Evolutionary conservation across 2,329 filamentous ascomycete species (phyloP).

Genomic region (Sporothrix variecibatus): DNA sequence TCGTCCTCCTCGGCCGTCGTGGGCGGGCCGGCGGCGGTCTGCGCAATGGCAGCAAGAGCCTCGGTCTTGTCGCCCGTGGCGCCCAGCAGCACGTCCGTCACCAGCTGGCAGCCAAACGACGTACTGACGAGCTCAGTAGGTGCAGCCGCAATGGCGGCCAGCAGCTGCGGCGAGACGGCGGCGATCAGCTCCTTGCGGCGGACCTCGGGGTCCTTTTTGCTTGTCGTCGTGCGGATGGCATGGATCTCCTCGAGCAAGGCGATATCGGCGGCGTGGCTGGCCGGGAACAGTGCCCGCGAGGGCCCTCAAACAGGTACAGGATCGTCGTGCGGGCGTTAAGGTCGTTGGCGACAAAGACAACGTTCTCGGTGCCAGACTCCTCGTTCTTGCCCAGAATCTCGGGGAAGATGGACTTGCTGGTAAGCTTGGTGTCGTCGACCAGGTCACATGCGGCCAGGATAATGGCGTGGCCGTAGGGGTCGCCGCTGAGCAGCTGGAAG

Average conservation of each 20-base stretch:
- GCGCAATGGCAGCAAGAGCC: slow-evolving; percentile 71
- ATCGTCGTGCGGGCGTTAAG: slow-evolving; percentile 66
- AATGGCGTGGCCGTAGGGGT: slow-evolving; percentile 75
- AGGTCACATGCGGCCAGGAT: slow-evolving; percentile 87
- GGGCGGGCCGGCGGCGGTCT: slow-evolving; percentile 61
- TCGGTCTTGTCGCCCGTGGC: slow-evolving; percentile 73
- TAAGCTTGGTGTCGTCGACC: slow-evolving; percentile 90
- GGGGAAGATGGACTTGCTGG: slow-evolving; percentile 79
- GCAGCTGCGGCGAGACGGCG: slow-evolving; percentile 70
- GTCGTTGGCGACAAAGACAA: slow-evolving; percentile 66
- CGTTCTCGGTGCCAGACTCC: slow-evolving; percentile 62
- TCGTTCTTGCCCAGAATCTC: slow-evolving; percentile 77
- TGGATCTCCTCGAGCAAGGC: slow-evolving; percentile 76
- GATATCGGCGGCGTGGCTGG: slow-evolving; percentile 64
- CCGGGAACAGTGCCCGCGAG: slow-evolving; percentile 62
- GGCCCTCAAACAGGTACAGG: slow-evolving; percentile 76
- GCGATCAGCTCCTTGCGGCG: slow-evolving; percentile 76
- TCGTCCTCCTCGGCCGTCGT: slow-evolving; percentile 51
- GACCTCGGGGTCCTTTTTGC: slow-evolving; percentile 83
- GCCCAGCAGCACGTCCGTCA: slow-evolving; percentile 78
- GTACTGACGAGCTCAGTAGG: slow-evolving; percentile 70
- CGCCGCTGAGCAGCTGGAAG: slow-evolving; percentile 79
- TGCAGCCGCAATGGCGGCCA: slow-evolving; percentile 70
- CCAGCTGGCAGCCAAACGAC: slow-evolving; percentile 83
- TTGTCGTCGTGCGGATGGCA: slow-evolving; percentile 76